Evolutionary conservation across 495 filamentous ascomycete genomes (phyloP).

Genomic region (Thermochaetoides thermophila): DNA sequence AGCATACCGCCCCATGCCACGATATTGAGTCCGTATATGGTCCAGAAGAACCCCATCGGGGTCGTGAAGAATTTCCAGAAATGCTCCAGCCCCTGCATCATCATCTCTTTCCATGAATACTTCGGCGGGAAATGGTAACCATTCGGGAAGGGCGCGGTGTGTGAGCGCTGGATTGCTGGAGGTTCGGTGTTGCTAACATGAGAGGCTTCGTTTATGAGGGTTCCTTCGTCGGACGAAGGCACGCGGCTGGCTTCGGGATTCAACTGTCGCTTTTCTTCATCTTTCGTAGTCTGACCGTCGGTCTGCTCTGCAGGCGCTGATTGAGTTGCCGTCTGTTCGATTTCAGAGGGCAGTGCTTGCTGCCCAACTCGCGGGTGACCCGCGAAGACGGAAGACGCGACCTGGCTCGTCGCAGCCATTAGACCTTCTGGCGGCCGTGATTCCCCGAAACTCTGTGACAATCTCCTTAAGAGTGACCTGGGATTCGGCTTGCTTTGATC

Average conservation of each 20-base stretch:
- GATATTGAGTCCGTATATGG: conserved; percentile 64
- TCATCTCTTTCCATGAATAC: conserved; percentile 43
- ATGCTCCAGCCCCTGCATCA: conserved; percentile 39
- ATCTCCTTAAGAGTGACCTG: conserved; percentile 23
- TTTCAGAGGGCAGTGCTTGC: background rate
- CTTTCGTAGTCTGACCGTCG: background rate
- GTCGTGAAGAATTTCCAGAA: conserved; percentile 43
- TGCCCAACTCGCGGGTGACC: too few species aligned
- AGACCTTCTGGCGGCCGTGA: conserved; percentile 36
- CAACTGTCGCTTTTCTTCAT: background rate
- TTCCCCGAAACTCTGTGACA: conserved; percentile 31
- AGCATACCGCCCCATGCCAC: conserved; percentile 87
- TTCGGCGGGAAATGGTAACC: conserved; percentile 60
- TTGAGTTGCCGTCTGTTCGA: background rate
- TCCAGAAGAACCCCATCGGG: conserved; percentile 56
- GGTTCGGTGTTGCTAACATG: background rate
- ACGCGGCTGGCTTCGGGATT: background rate
- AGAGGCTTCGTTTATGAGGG: conserved; percentile 1
- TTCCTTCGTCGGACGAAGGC: background rate
- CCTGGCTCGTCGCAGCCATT: conserved; percentile 36
- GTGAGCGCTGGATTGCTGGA: background rate
- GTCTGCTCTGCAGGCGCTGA: background rate
- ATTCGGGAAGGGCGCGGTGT: conserved; percentile 29
- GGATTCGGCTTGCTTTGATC: conserved; percentile 11
- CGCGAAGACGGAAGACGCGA: conserved; percentile 14